Base-by-base conservation (phyloP, 2,329 filamentous ascomycete genomes). In the Plectosphaerella sp. region DNA sequence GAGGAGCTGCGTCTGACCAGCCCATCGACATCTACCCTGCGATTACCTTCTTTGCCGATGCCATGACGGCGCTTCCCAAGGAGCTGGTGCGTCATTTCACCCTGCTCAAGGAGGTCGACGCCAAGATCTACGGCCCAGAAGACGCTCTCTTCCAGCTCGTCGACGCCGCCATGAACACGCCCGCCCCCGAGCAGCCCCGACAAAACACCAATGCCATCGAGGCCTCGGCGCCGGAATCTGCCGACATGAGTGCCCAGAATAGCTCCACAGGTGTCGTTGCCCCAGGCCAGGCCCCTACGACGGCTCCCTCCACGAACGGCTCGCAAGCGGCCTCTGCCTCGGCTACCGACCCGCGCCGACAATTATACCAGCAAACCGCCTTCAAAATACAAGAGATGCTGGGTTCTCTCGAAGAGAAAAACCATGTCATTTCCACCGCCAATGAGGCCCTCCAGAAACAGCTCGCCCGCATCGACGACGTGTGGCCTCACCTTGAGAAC, bases 41-140 rank as follows among this genome's bases (percentile, higher is more conserved):
- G 50, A 79, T 86, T 58, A 85, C 80, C 11, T 82, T 86, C 71
- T 97, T 99, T 67, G 89, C 93, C 57, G 92, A 97, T 69, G 87
- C 91, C 57, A 91, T 97, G 65, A 87, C 91, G 49, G 92, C 93
- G 39, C 82, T 99, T 24, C 94, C 94, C 5, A 92, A 92, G 68
- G 94, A 99, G 73, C 89, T 97, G 48, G 91, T 96, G 61, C 87
- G 91, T 65, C 93, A 99, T 70, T 96, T 96, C 62, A 97, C 93
- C 35, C 81, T 97, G 52, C 79, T 99, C 60, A 97, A 97, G 69
- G 94, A 99, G 73, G 94, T 97, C 47, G 94, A 99, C 74, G 93
- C 93, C 57, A 99, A 99, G 73, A 89, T 96, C 58, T 94, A 92
- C 71, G 86, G 85, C 24, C 88, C 94, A 7, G 91, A 96, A 67